Evolutionary conservation across 495 filamentous ascomycete genomes (phyloP).

Genomic region (Ramalina peruviana): DNA sequence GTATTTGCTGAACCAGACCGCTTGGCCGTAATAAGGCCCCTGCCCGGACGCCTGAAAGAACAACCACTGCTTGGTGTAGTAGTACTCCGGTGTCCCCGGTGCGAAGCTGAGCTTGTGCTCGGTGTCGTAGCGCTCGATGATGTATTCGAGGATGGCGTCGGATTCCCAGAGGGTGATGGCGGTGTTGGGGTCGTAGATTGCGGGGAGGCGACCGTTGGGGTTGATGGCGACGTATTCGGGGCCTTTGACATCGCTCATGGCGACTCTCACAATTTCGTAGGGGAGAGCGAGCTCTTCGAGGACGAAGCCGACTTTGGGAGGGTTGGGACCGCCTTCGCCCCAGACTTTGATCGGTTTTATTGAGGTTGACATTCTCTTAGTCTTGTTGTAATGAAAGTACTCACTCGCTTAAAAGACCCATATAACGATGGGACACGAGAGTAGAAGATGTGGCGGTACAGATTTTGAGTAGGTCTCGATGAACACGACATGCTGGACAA

Average conservation of each 20-base stretch:
- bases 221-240: conserved; percentile 36
- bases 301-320: conserved; percentile 39
- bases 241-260: conserved; percentile 35
- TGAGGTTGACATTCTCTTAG: conserved; percentile 2
- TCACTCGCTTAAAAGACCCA: too few species aligned
- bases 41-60: conserved; percentile 33
- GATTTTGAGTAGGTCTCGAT: too few species aligned
- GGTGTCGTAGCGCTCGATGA: conserved; percentile 46
- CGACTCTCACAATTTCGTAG: conserved; percentile 18
- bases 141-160: conserved; percentile 48
- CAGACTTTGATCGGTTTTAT: conserved; percentile 26
- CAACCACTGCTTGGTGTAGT: conserved; percentile 27
- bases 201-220: conserved; percentile 50
- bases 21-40: conserved; percentile 36
- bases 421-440: too few species aligned
- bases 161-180: conserved; percentile 46
- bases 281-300: conserved; percentile 25
- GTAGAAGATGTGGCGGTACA: too few species aligned
- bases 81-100: conserved; percentile 23
- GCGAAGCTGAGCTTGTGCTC: conserved; percentile 35
- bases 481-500: too few species aligned
- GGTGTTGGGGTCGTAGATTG: conserved; percentile 45
- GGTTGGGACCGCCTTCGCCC: conserved; percentile 27
- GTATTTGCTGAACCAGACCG: conserved; percentile 24
- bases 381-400: neutral